phyloP scores from a whole-genome alignment of 306 rosid genomes.

The Corylus americana region DNA sequence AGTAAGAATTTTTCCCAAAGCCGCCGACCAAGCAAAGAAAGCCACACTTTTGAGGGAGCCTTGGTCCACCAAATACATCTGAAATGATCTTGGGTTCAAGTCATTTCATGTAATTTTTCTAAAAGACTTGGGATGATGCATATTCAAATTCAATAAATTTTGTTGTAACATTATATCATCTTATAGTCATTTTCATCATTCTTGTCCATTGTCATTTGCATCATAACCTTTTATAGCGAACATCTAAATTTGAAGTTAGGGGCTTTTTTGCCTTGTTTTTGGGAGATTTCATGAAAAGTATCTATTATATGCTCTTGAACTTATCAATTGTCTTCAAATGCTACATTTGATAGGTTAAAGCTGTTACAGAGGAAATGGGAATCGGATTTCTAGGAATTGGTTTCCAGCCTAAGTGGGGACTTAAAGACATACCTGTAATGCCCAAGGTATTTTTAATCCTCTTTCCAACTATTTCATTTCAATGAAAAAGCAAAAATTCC shows the following conservation, averaged over 20 bases:
- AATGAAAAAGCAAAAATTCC: not conserved
- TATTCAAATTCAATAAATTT: too few species aligned
- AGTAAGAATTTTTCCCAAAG: too few species aligned
- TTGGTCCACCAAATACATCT: not conserved
- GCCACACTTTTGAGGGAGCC: too few species aligned
- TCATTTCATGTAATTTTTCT: not conserved
- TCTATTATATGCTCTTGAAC: constrained; percentile 1
- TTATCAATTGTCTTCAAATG: constrained; percentile 15
- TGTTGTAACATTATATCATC: not conserved
- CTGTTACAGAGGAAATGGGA: constrained; percentile 98
- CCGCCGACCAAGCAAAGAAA: too few species aligned
- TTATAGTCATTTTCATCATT: not conserved
- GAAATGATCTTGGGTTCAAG: not conserved
- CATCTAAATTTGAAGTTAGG: not conserved
- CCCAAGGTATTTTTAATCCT: constrained; percentile 69
- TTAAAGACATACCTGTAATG: constrained; percentile 91
- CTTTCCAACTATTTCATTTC: constrained; percentile 5
- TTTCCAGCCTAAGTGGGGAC: constrained; percentile 97
- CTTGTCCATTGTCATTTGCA: not conserved
- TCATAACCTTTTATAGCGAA: not conserved
- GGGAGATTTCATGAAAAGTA: not conserved
- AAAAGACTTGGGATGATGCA: not conserved
- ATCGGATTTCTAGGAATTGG: constrained; percentile 97
- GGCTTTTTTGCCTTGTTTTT: constrained; percentile 10
- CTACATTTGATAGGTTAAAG: constrained; percentile 68